phyloP scores from a whole-genome alignment of 1,284 basidiomycete species.

The Cryptococcus sp. region DNA sequence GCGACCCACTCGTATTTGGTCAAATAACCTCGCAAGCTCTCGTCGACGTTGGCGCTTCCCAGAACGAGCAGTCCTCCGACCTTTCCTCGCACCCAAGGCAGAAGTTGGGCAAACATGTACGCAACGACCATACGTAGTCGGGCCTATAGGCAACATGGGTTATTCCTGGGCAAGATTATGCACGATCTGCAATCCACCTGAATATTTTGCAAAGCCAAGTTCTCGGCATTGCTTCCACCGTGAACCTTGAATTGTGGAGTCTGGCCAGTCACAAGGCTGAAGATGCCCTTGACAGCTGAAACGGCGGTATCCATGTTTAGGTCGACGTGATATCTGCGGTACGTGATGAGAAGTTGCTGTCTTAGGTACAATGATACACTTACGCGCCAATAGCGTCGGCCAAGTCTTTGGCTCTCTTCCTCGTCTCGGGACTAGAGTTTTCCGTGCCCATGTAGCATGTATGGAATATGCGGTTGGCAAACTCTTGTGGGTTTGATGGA shows the following conservation, averaged over 20 bases:
- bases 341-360: not conserved
- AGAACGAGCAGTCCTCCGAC: constrained; percentile 86
- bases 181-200: constrained; percentile 60
- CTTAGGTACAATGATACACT: constrained; percentile 13
- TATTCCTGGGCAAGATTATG: not conserved
- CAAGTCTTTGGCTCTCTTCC: constrained; percentile 80
- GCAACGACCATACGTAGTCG: constrained; percentile 93
- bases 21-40: constrained; percentile 92
- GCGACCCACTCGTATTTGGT: constrained; percentile 90
- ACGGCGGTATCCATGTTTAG: constrained; percentile 96
- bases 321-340: constrained; percentile 81
- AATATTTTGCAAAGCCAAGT: constrained; percentile 96
- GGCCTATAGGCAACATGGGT: constrained; percentile 59
- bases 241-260: constrained; percentile 85
- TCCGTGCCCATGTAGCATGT: constrained; percentile 99
- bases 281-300: constrained; percentile 77
- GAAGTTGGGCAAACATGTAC: constrained; percentile 93
- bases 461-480: constrained; percentile 85
- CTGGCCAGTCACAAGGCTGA: constrained; percentile 76
- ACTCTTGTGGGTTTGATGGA: constrained; percentile 82
- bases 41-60: constrained; percentile 97
- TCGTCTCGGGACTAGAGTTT: constrained; percentile 86
- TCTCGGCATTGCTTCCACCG: constrained; percentile 85
- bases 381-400: constrained; percentile 86
- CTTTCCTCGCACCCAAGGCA: constrained; percentile 88